Base-by-base conservation (phyloP, 164 flowering plant species). In the Chimonanthus praecox region DNA sequence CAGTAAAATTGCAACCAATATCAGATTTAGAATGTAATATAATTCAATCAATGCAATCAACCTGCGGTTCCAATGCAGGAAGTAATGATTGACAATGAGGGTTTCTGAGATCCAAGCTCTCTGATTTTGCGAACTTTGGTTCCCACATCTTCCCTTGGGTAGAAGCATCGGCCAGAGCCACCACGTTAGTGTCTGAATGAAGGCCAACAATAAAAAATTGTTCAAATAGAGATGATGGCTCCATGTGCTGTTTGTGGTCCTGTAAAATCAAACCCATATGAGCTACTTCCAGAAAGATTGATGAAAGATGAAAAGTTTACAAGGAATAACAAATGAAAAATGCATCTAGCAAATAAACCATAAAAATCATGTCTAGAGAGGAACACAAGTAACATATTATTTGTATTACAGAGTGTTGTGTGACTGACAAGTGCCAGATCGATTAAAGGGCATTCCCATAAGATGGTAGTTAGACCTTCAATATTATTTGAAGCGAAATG, bases 201-300 rank as follows among this genome's bases (percentile, higher is more conserved):
- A 94, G 90, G 80, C 99, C 99, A 72, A 77, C 95, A 71, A 94
- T 77, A 68, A 94, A 75, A 71, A 94, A 94, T 79, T 94, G 97
- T 80, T 94, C 99, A 82, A 92, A 92, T 70, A 94, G 83, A 3
- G 88, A 85, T 18, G 83, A 84, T 1, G 97, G 97, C 82, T 90
- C 97, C 84, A 82, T 74, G 73, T 85, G 90, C 58, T 83, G 88
- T 46, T 70, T 79, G 71, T 75, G 84, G 49, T 86, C 90, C 97
- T 92, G 74, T 78, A 83, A 77, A 15, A 79, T 67, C 61, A 79
- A 50, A 70, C 77, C 58, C 63, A 63, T 49, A 50, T 74, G 47
- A 74, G 73, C 72, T 5, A 58, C 61, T 43, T n/a, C 21, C 71
- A 65, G 8, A 11, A 60, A 68, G 8, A 18, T 9, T 4, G 7